Base-by-base conservation (phyloP, 2,329 filamentous ascomycete species). In the Xylariaceae sp. region DNA sequence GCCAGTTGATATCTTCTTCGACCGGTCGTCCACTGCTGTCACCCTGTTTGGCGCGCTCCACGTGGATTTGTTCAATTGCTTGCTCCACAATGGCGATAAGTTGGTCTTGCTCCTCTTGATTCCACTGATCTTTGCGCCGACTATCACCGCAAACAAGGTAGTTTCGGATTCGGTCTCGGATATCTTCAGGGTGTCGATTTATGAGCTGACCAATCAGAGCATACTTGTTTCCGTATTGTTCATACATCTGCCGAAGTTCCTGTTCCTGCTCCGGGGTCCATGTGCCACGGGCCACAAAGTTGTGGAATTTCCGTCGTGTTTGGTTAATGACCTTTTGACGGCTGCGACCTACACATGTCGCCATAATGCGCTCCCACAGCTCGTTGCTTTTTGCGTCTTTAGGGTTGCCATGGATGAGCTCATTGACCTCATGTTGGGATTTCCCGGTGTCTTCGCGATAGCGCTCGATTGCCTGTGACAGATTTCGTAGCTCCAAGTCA, bases 151-250 rank as follows among this genome's bases (percentile, higher is more conserved):
- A 84, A 42, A 84, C 71, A 18, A 88, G 70, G 60, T 87, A 84
- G 60, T 89, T 87, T 38, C 84, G 77, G 74, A 85, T 89, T 3
- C 87, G 82, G 65, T 90, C 87, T 46, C 86, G 80, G 47, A 85
- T 77, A 63, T 90, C 86, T 54, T 83, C 80, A 0, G 80, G 75
- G 38, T 83, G 79, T 6, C 88, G 83, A 55, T 84, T 84, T 57
- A 89, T 78, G 18, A 81, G 58, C n/a, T 75, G 72, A 0, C 77
- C 82, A 57, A 91, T 87, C 28, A 75, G 59, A 11, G 76, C 76
- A 84, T 87, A 91, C 53, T 82, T 80, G 14, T 73, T 76, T 1
- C 77, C 75, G 45, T 79, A 67, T n/a, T 68, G 55, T 3, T 75
- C 69, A 46, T 79, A 74, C 6, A 81, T 66, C 1, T 71, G 56